phyloP scores from a whole-genome alignment of 805 yeast genomes.

The Clavispora vitiphila region DNA sequence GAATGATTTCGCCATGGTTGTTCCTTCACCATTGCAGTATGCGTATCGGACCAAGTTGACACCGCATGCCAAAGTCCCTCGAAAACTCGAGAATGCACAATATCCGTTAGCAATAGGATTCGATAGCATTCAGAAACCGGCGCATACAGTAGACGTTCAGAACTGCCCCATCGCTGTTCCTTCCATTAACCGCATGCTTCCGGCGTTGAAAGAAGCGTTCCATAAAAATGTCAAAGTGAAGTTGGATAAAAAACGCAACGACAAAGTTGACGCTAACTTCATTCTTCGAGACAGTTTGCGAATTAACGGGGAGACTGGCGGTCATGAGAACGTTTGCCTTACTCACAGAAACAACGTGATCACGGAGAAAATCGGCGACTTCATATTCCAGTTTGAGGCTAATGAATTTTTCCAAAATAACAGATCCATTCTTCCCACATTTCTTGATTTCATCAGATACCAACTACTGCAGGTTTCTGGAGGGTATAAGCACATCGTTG shows the following conservation, averaged over 20 bases:
- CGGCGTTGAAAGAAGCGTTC: slow-evolving; percentile 11
- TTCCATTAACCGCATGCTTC: slow-evolving; percentile 24
- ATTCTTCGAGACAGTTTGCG: slow-evolving; percentile 31
- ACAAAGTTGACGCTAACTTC: slow-evolving; percentile 14
- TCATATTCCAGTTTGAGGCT: slow-evolving; percentile 34
- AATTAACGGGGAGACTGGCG: slow-evolving; percentile 27
- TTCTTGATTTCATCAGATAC: slow-evolving; percentile 27
- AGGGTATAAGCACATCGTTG: slow-evolving; percentile 26
- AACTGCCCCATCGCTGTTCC: slow-evolving; percentile 35
- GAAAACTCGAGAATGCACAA: slow-evolving; percentile 2
- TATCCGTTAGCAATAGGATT: slow-evolving; percentile 26
- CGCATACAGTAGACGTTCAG: slow-evolving; percentile 26
- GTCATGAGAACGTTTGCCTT: slow-evolving; percentile 20
- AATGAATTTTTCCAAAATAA: slow-evolving; percentile 45
- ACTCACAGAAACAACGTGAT: slow-evolving; percentile 23
- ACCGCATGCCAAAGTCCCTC: slow-evolving; percentile 29
- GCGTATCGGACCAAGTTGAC: slow-evolving; percentile 38
- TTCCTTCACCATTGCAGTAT: slow-evolving; percentile 34
- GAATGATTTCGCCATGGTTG: slow-evolving; percentile 21
- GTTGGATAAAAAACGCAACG: not conserved
- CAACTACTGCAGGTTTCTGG: slow-evolving; percentile 10
- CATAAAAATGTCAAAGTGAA: slow-evolving; percentile 4
- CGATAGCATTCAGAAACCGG: slow-evolving; percentile 20
- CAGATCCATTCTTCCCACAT: slow-evolving; percentile 29
- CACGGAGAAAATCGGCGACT: slow-evolving; percentile 33